Percentiles rank a stretch among this genome's conserved stretches.
Conservation (phyloP, 2,329 filamentous ascomycete species). For the Helotiales sp. region DNA sequence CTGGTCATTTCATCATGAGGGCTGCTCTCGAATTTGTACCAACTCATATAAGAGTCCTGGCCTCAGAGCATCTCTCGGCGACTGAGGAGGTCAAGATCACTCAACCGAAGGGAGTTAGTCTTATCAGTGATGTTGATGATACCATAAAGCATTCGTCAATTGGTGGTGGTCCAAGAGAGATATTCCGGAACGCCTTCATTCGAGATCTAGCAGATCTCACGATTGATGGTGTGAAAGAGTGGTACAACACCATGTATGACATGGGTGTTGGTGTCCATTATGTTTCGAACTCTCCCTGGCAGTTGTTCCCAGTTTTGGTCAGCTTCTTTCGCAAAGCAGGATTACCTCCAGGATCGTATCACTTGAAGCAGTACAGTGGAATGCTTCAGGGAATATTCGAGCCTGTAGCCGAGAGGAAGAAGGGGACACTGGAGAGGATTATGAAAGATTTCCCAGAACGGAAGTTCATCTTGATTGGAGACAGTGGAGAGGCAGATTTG, state of each 20-base stretch:
- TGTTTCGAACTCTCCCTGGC: constrained; percentile 99
- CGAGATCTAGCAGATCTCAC: constrained; percentile 81
- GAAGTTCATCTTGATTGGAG: constrained; percentile 89
- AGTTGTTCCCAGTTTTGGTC: constrained; percentile 87
- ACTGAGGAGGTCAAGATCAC: constrained; percentile 80
- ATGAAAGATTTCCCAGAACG: constrained; percentile 87
- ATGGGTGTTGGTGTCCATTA: constrained; percentile 93
- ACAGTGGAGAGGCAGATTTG: constrained; percentile 94
- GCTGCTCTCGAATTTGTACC: constrained; percentile 88
- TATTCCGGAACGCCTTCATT: constrained; percentile 95
- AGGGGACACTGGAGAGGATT: constrained; percentile 82
- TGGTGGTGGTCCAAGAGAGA: constrained; percentile 82
- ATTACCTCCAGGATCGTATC: constrained; percentile 86
- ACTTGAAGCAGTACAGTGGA: constrained; percentile 93
- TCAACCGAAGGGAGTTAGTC: constrained; percentile 78
- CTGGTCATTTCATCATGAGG: constrained; percentile 84
- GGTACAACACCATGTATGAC: constrained; percentile 79
- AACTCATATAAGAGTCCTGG: constrained; percentile 85
- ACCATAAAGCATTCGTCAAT: constrained; percentile 97
- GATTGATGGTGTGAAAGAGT: constrained; percentile 85
- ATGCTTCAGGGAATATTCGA: constrained; percentile 99
- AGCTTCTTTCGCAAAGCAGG: constrained; percentile 82
- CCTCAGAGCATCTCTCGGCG: constrained; percentile 81
- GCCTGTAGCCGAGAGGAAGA: constrained; percentile 93
- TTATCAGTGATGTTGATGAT: constrained; percentile 98